Conservation (phyloP, 2,329 filamentous ascomycete species). For the Colletotrichum sp. region DNA sequence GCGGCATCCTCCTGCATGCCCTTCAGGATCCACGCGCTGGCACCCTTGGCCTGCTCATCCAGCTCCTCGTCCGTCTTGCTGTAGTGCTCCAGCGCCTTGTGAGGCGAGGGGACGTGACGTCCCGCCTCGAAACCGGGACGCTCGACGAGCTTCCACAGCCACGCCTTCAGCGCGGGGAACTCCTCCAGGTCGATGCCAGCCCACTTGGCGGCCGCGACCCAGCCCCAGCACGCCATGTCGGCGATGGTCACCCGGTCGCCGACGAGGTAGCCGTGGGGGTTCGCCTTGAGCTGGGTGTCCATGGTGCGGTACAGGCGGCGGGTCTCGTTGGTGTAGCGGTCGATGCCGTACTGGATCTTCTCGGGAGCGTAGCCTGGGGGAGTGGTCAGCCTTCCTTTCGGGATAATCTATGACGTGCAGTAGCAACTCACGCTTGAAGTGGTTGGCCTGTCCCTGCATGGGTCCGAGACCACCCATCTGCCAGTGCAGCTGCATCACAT, state of each 20-base stretch:
- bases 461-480: conserved; percentile 83
- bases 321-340: conserved; percentile 84
- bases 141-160: conserved; percentile 74
- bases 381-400: neutral
- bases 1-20: conserved; percentile 71
- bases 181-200: conserved; percentile 66
- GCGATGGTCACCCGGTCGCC: conserved; percentile 76
- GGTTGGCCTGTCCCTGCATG: conserved; percentile 85
- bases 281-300: conserved; percentile 70
- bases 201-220: conserved; percentile 63
- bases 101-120: conserved; percentile 70
- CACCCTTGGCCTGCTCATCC: conserved; percentile 58
- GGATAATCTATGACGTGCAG: neutral
- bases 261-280: conserved; percentile 63
- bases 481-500: conserved; percentile 61
- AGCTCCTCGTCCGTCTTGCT: conserved; percentile 55
- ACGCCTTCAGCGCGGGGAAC: conserved; percentile 78
- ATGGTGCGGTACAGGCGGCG: conserved; percentile 81
- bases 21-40: conserved; percentile 66
- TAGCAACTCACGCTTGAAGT: conserved; percentile 68
- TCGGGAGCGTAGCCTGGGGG: conserved; percentile 73
- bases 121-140: conserved; percentile 79
- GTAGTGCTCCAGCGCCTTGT: conserved; percentile 62
- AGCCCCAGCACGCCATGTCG: conserved; percentile 83
- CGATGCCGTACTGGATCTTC: conserved; percentile 81